Base-by-base conservation (phyloP, 257 asterid genomes). In the Ophiorrhiza pumila region DNA sequence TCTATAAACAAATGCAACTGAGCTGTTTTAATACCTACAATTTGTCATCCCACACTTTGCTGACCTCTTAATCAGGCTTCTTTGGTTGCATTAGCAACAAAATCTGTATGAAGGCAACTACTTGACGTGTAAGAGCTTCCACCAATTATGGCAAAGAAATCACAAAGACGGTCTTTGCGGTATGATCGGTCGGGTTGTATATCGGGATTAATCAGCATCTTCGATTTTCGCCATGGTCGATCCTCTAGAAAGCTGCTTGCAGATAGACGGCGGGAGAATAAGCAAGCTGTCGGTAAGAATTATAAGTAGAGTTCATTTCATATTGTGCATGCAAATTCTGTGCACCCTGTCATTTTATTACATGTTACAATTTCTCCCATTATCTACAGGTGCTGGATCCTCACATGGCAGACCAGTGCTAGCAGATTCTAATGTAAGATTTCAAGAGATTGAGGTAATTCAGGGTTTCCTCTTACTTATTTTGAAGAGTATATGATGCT, bases 151-250 rank as follows among this genome's bases (percentile, higher is more conserved):
- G 96, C 92, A 43, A 92, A 90, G 96, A 89, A 76, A 87, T 83
- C 93, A 70, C 83, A 83, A 67, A 85, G 83, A 76, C 87, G 88
- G 25, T 65, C 79, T 58, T 74, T 83, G 53, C 81, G 89, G 46
- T 80, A 81, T 75, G 99, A 86, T 79, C 91, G 85, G 39, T 82
- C 89, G 7, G 96, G 99, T 66, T 95, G 99, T 68, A 87, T 92
- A 32, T 85, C 85, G 80, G 90, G 98, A 77, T 83, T 95, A 59
- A 90, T 95, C 76, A 90, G 80, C 82, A 87, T 92, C 60, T 87
- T 95, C 80, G 89, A 90, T 74, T 89, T 92, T 78, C 93, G 97
- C 42, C 87, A 84, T 69, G 91, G 93, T 42, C 90, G 95, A 77
- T 57, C 92, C 77, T 80, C 91, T 62, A 86, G 83, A 78, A 86